These are phyloP conservation scores for Dissophora globulifera DNA, from an alignment of 192 early-diverging fungal genomes.

Conservation along the genomic window DNA sequence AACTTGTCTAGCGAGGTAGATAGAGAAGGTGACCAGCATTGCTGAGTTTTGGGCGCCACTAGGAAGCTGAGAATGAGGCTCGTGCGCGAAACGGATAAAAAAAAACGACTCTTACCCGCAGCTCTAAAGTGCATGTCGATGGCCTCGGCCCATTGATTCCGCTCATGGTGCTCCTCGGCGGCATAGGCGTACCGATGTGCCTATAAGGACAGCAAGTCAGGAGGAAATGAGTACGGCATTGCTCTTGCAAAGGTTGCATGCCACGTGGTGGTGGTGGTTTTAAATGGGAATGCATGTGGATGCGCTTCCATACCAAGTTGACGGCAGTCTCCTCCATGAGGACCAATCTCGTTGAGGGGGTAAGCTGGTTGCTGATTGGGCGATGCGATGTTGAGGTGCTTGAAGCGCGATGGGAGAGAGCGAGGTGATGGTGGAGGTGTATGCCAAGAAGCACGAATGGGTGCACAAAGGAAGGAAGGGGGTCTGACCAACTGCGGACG, in stretches of 20 bases:
- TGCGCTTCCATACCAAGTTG: constrained; percentile 37
- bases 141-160: constrained; percentile 67
- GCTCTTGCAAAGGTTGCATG: no score
- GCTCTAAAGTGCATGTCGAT: constrained; percentile 73
- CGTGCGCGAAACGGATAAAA: neutral
- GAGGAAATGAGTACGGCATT: neutral
- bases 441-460: no score
- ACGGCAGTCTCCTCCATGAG: constrained; percentile 42
- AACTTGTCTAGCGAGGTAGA: constrained; percentile 26
- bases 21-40: no score
- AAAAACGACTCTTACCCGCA: constrained; percentile 64
- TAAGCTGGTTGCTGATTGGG: no score
- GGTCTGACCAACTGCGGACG: no score
- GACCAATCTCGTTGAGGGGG: no score
- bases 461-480: no score
- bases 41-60: no score
- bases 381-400: no score
- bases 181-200: constrained; percentile 72
- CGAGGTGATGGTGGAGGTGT: no score
- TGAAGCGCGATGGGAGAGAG: no score
- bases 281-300: no score
- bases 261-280: neutral
- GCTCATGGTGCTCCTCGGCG: constrained; percentile 71
- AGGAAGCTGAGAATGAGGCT: neutral
- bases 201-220: constrained; percentile 36